Evolutionary conservation across 805 yeast genomes (phyloP), one percentile per base, ranked within the genome.

Genomic region (Sporopachydermia lactativora): DNA sequence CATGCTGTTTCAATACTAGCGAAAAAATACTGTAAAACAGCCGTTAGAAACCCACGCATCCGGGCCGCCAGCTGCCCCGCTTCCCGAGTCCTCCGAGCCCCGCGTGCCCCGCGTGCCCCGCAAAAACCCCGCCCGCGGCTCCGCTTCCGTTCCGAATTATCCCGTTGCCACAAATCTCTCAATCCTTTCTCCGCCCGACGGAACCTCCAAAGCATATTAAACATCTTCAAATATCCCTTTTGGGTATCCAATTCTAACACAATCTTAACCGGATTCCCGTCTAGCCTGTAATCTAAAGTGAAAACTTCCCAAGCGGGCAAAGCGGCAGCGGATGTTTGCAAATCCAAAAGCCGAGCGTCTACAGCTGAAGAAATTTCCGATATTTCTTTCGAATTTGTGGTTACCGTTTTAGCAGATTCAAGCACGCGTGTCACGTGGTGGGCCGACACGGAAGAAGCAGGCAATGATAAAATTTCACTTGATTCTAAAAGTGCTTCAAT

Each of bases 131-230:
- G 31, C 31, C 31, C 8, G 8, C n/a, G 31, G 8, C n/a, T 24
- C 31, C 31, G 8, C n/a, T 24, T 24, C 31, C 31, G 8, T n/a
- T 24, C 31, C 13, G n/a, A 24, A 24, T n/a, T 24, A 8, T 8
- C 8, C 13, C 31, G 31, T n/a, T 24, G 13, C 31, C 31, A 24
- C n/a, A 24, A 24, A 24, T 24, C 31, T n/a, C 31, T 8, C n/a
- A 24, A 24, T n/a, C 31, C 31, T n/a, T 24, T 24, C n/a, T 24
- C 31, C 31, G 31, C 68, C 46, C 83, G 77, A 44, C 77, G 73
- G 16, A 89, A 60, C 48, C 80, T 72, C 85, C 96, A 83, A 35
- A 92, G 57, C 51, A 85, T 83, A 49, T 86, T 84, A 64, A 89
- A 92, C 47, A 88, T 71, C 48, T 81, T 71, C 40, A 85, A 62